These are phyloP conservation scores for Hansenula anomala DNA, from an alignment of 1,139 yeast species.

Conservation along the genomic window DNA sequence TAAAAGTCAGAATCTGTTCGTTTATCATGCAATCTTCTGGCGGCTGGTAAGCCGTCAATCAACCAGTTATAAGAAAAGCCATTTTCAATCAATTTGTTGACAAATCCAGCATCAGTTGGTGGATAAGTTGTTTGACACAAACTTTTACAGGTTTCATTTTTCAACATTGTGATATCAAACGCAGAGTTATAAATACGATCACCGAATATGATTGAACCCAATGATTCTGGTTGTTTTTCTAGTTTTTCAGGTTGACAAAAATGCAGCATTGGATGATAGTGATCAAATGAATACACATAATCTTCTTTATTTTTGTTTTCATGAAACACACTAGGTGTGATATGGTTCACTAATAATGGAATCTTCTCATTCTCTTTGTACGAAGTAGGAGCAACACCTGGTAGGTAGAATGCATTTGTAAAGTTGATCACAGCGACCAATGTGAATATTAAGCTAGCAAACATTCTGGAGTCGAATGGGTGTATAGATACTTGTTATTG, in stretches of 20 bases:
- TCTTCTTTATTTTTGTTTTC: slow-evolving; percentile 38
- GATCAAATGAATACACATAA: slow-evolving; percentile 72
- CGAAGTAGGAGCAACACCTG: slow-evolving; percentile 94
- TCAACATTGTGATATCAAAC: slow-evolving; percentile 71
- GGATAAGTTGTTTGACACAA: slow-evolving; percentile 61
- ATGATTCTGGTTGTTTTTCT: slow-evolving; percentile 76
- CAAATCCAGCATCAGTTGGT: slow-evolving; percentile 64
- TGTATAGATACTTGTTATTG: no score
- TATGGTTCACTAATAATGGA: slow-evolving; percentile 80
- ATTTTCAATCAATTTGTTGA: slow-evolving; percentile 71
- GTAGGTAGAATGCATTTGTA: slow-evolving; percentile 66
- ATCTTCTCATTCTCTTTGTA: slow-evolving; percentile 68
- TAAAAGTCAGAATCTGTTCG: slow-evolving; percentile 60
- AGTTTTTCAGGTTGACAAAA: slow-evolving; percentile 69
- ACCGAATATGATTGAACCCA: slow-evolving; percentile 92
- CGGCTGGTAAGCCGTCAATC: slow-evolving; percentile 93
- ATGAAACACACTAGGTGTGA: slow-evolving; percentile 66
- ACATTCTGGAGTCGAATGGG: background rate
- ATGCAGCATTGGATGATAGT: slow-evolving; percentile 78
- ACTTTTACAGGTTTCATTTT: slow-evolving; percentile 58
- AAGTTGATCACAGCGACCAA: background rate
- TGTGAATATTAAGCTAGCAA: background rate
- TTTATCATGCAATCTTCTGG: slow-evolving; percentile 50
- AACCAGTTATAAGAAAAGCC: slow-evolving; percentile 91
- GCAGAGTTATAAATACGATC: slow-evolving; percentile 95